Conservation (phyloP, 352 stramenopile genomes). For the Blastocystis sp. region DNA sequence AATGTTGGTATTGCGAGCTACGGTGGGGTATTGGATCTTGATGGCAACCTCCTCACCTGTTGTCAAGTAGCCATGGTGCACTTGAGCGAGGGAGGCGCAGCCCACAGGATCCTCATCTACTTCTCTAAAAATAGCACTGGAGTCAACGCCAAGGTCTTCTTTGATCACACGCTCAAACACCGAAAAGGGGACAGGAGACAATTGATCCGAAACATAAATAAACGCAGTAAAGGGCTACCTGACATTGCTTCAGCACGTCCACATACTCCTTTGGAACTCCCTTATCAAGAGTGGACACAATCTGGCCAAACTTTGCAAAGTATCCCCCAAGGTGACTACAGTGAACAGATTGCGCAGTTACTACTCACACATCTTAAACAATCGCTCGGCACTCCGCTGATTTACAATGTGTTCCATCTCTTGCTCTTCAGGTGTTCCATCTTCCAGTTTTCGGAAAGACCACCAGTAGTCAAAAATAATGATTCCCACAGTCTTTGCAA, state of each 20-base stretch:
- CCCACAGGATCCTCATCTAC: conserved; percentile 34
- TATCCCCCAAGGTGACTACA: conserved; percentile 47
- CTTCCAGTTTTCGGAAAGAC: conserved; percentile 41
- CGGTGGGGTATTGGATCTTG: conserved; percentile 56
- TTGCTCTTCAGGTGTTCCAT: conserved; percentile 16
- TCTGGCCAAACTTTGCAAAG: conserved; percentile 61
- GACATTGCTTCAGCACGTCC: background rate
- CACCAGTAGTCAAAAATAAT: conserved; percentile 48
- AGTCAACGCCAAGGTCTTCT: conserved; percentile 27
- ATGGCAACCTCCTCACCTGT: conserved; percentile 60
- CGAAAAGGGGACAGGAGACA: conserved; percentile 30
- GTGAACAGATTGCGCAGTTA: background rate
- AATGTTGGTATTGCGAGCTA: conserved; percentile 4
- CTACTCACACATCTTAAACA: conserved; percentile 36
- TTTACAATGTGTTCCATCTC: conserved; percentile 34
- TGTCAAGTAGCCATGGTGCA: background rate
- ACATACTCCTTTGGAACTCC: conserved; percentile 28
- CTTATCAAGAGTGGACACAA: background rate
- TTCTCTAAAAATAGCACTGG: background rate
- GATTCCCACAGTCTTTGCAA: background rate
- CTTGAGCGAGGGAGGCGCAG: conserved; percentile 47
- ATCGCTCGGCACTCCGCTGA: background rate
- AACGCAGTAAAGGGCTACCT: background rate
- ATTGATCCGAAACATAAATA: background rate
- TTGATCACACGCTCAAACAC: conserved; percentile 34